These are phyloP conservation scores for Gymnopilus dilepis DNA, from an alignment of 768 basidiomycete genomes.

Conservation along the genomic window DNA sequence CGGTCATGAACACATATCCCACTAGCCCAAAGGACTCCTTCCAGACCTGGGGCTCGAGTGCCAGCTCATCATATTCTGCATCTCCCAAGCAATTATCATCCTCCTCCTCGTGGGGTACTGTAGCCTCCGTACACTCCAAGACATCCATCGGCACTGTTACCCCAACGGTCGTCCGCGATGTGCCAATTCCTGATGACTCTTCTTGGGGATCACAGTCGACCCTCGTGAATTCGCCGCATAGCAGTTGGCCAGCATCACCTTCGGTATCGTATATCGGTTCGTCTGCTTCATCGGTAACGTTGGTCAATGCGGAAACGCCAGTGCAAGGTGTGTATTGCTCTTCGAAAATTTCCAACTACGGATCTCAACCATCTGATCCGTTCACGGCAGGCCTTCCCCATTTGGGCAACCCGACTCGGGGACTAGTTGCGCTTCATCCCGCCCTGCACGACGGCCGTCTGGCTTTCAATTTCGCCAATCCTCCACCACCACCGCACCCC, in stretches of 20 bases:
- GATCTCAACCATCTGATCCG: slow-evolving; percentile 16
- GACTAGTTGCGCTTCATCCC: not conserved
- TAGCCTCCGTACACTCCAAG: not conserved
- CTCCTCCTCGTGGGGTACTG: slow-evolving; percentile 3
- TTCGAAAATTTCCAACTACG: slow-evolving; percentile 5
- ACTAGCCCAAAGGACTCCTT: not conserved
- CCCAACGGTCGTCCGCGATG: not conserved
- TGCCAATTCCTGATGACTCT: not conserved
- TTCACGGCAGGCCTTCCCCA: slow-evolving; percentile 6
- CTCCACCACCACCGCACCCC: not conserved
- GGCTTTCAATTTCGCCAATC: slow-evolving; percentile 6
- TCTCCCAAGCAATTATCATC: not conserved
- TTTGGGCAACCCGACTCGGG: slow-evolving; percentile 1
- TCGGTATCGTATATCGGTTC: not conserved
- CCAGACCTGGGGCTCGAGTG: slow-evolving; percentile 8
- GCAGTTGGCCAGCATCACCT: not conserved
- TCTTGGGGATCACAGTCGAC: slow-evolving; percentile 13
- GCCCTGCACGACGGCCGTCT: slow-evolving; percentile 9
- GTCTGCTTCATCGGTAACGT: slow-evolving; percentile 7
- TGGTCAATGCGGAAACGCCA: not conserved
- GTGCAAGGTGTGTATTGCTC: slow-evolving; percentile 10
- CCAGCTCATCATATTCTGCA: not conserved
- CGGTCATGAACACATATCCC: not conserved
- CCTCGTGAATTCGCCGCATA: not conserved
- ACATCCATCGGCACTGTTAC: not conserved